Evolutionary conservation across 177 flowering plant species (phyloP).

Genomic region (Vitis hybrid): DNA sequence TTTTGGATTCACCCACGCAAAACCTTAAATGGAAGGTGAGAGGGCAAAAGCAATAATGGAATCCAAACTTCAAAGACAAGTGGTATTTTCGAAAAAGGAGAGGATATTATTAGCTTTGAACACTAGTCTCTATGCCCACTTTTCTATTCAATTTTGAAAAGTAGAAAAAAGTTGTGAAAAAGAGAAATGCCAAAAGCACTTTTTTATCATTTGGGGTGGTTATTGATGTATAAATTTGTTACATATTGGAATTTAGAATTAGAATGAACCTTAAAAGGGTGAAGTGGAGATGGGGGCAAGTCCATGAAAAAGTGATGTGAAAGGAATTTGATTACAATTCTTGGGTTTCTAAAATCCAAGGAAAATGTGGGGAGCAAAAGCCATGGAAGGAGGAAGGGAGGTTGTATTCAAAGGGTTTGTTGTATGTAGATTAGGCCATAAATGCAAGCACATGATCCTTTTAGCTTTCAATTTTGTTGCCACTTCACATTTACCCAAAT

Average conservation of each 20-base stretch:
- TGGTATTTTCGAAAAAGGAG: neutral
- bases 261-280: neutral
- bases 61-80: neutral
- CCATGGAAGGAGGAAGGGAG: too few species aligned
- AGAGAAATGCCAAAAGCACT: neutral
- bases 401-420: neutral
- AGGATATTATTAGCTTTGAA: slow-evolving; percentile 17
- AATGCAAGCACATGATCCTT: slow-evolving; percentile 1
- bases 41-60: neutral
- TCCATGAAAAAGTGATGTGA: neutral
- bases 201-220: neutral
- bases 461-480: neutral
- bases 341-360: neutral
- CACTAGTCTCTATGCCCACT: slow-evolving; percentile 9
- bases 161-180: slow-evolving; percentile 10
- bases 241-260: neutral
- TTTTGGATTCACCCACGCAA: too few species aligned
- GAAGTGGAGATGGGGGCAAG: neutral
- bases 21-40: too few species aligned
- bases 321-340: neutral
- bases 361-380: neutral
- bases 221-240: neutral
- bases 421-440: neutral
- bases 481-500: neutral
- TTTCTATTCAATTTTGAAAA: neutral